Evolutionary conservation across 148 eudicot species (phyloP).

Genomic region (Silene conica): DNA sequence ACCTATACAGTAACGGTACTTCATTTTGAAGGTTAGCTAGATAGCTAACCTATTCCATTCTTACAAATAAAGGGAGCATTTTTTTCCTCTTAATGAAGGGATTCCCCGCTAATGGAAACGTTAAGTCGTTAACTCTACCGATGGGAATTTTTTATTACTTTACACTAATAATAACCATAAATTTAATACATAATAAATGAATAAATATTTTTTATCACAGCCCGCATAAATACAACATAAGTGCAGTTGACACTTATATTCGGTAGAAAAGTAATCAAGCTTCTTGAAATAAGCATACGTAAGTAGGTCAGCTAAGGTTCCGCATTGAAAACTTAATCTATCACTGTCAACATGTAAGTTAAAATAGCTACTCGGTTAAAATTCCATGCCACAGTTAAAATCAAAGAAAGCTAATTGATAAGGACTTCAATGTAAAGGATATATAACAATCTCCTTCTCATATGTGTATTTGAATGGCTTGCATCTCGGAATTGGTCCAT

Average conservation of each 20-base stretch:
- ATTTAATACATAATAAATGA: neutral
- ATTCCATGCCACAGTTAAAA: too few relatives aligned
- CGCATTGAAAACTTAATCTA: neutral
- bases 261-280: conserved; percentile 98
- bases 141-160: too few relatives aligned
- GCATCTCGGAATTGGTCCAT: conserved; percentile 99
- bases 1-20: too few relatives aligned
- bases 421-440: conserved; percentile 46
- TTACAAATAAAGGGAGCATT: neutral
- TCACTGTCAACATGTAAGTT: neutral
- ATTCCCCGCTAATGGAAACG: too few relatives aligned
- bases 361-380: too few relatives aligned
- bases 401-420: too few relatives aligned
- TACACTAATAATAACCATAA: neutral
- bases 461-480: conserved; percentile 97
- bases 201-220: too few relatives aligned
- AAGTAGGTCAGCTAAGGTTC: conserved; percentile 49
- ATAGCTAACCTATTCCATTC: too few relatives aligned
- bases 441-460: conserved; percentile 99
- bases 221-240: neutral
- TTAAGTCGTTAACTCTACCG: too few relatives aligned
- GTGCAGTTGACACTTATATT: conserved; percentile 54
- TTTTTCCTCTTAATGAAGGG: neutral
- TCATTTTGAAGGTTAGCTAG: too few relatives aligned
- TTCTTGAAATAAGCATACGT: conserved; percentile 99